Percentiles rank a stretch among this genome's conserved stretches.
These are phyloP conservation scores for Fusarium zealandicum DNA, from an alignment of 2,329 filamentous ascomycete genomes.

Conservation along the genomic window DNA sequence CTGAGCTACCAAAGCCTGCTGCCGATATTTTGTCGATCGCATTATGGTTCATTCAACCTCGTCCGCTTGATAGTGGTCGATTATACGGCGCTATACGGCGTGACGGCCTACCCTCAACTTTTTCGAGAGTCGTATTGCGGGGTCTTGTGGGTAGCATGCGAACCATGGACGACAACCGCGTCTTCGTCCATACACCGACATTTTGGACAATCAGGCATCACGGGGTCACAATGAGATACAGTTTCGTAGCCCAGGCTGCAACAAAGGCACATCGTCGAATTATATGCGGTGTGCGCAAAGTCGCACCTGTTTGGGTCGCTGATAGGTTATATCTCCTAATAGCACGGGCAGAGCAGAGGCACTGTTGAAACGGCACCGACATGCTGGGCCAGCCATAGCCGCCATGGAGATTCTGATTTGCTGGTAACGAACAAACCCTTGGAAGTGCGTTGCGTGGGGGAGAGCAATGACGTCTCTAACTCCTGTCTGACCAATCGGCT, in stretches of 20 bases:
- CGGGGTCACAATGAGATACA: conserved; percentile 30
- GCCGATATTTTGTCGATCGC: background rate
- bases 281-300: conserved; percentile 33
- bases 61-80: conserved; percentile 3
- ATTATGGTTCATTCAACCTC: conserved; percentile 8
- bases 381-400: conserved; percentile 39
- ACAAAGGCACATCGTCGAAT: conserved; percentile 26
- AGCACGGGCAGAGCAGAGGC: conserved; percentile 21
- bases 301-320: conserved; percentile 4
- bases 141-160: conserved; percentile 20
- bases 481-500: conserved; percentile 37
- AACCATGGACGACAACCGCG: conserved; percentile 13
- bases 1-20: conserved; percentile 13
- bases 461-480: conserved; percentile 39
- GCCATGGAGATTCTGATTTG: conserved; percentile 35
- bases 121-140: conserved; percentile 17
- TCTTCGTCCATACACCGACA: conserved; percentile 37
- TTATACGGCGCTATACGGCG: no score
- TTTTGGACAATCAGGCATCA: conserved; percentile 35
- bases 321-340: conserved; percentile 10
- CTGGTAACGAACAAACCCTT: conserved; percentile 18
- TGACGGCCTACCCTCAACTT: no score
- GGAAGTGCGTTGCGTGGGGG: conserved; percentile 32
- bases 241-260: conserved; percentile 20
- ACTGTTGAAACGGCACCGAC: conserved; percentile 37